phyloP scores from a whole-genome alignment of 2,329 filamentous ascomycete species.

The Coniochaeta pulveracea region DNA sequence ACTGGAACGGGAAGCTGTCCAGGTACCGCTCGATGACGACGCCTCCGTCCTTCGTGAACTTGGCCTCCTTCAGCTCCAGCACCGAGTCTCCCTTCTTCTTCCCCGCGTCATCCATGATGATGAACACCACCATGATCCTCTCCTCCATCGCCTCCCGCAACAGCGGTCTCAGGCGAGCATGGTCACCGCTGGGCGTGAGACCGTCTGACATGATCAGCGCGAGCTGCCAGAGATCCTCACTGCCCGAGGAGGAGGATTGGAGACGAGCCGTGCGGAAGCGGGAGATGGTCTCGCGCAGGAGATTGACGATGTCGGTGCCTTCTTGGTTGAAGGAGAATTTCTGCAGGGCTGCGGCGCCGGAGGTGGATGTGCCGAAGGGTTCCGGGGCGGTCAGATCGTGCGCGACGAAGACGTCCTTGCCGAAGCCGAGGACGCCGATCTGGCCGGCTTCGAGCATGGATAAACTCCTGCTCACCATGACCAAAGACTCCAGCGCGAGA shows the following conservation, averaged over 20 bases:
- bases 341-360: constrained; percentile 74
- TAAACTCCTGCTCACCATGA: constrained; percentile 77
- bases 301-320: constrained; percentile 70
- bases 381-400: constrained; percentile 61
- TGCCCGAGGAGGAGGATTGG: constrained; percentile 27
- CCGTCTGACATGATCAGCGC: constrained; percentile 90
- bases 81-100: constrained; percentile 51
- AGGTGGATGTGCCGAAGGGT: constrained; percentile 65
- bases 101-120: constrained; percentile 69
- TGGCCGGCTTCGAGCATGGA: constrained; percentile 92
- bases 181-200: constrained; percentile 70
- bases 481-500: constrained; percentile 86
- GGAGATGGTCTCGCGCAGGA: constrained; percentile 68
- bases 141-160: constrained; percentile 85
- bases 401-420: constrained; percentile 69
- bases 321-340: constrained; percentile 78
- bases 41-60: constrained; percentile 54
- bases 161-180: constrained; percentile 70
- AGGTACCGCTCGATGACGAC: constrained; percentile 84
- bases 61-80: constrained; percentile 77
- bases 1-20: constrained; percentile 92
- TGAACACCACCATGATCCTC: constrained; percentile 95
- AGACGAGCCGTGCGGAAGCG: constrained; percentile 69
- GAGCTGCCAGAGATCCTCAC: constrained; percentile 83
- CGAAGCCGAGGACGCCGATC: constrained; percentile 85